Conservation (phyloP, 768 basidiomycete genomes). For the Suillus bovinus region DNA sequence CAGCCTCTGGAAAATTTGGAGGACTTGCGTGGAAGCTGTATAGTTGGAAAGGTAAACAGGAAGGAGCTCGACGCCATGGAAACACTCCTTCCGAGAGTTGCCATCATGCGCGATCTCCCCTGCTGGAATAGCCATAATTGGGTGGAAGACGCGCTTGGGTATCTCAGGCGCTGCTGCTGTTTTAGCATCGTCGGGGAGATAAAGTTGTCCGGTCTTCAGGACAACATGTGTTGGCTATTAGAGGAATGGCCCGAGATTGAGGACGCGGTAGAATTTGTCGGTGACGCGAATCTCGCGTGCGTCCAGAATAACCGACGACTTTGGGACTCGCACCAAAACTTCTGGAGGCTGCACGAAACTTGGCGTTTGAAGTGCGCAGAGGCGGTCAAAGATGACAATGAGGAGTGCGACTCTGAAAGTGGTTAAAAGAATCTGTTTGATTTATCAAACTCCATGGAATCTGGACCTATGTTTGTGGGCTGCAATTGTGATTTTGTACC, state of each 20-base stretch:
- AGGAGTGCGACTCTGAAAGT: too few relatives aligned
- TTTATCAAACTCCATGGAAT: too few relatives aligned
- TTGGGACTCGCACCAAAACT: too few relatives aligned
- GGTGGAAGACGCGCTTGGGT: neutral
- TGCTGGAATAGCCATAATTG: neutral
- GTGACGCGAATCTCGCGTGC: neutral
- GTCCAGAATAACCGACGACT: neutral
- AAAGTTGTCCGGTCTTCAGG: neutral
- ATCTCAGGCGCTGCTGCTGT: neutral
- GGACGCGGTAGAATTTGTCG: neutral
- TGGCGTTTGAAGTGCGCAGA: too few relatives aligned
- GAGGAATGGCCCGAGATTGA: neutral
- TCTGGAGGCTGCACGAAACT: too few relatives aligned
- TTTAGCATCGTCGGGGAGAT: neutral
- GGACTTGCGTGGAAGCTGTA: constrained; percentile 27
- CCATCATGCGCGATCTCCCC: neutral
- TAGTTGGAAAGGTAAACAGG: constrained; percentile 23
- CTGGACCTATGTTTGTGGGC: too few relatives aligned
- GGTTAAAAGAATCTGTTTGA: too few relatives aligned
- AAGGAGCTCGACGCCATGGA: neutral
- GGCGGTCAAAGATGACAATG: too few relatives aligned
- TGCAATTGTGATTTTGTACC: too few relatives aligned
- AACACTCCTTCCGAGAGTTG: neutral
- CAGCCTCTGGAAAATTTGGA: constrained; percentile 9
- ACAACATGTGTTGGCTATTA: neutral